These are phyloP conservation scores for Phytophthora kernoviae DNA, from an alignment of 352 stramenopile species.

Conservation along the genomic window DNA sequence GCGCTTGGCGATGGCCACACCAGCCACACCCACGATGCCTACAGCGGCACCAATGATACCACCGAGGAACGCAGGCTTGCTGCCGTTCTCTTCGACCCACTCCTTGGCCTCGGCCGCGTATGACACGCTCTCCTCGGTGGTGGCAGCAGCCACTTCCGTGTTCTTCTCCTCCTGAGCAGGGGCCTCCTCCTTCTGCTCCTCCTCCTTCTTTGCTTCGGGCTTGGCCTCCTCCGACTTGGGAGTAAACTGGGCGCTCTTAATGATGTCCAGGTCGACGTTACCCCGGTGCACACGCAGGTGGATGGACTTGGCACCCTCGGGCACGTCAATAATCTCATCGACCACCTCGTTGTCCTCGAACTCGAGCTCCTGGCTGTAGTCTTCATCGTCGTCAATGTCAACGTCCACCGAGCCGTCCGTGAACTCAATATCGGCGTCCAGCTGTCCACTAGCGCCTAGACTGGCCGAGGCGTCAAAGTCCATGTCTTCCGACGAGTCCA, in stretches of 20 bases:
- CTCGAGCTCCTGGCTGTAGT: constrained; percentile 57
- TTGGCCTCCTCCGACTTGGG: constrained; percentile 20
- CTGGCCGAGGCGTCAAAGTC: constrained; percentile 35
- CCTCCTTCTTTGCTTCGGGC: constrained; percentile 14
- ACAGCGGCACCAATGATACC: constrained; percentile 51
- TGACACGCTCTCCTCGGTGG: constrained; percentile 39
- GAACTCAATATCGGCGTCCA: constrained; percentile 43
- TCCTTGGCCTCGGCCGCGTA: constrained; percentile 43
- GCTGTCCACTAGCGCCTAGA: constrained; percentile 29
- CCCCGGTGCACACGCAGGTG: constrained; percentile 53
- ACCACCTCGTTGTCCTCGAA: constrained; percentile 41
- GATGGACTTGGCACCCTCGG: constrained; percentile 46
- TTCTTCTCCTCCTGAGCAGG: constrained; percentile 18
- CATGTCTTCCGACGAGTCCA: constrained; percentile 21
- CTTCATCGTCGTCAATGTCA: constrained; percentile 50
- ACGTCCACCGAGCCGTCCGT: constrained; percentile 40
- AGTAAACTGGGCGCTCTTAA: constrained; percentile 35
- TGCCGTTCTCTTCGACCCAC: constrained; percentile 46
- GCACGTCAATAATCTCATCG: constrained; percentile 57
- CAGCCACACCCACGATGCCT: constrained; percentile 48
- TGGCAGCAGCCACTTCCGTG: constrained; percentile 10
- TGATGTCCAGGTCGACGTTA: constrained; percentile 59
- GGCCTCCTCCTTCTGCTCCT: constrained; percentile 26
- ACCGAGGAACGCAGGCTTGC: constrained; percentile 42
- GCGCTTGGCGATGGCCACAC: constrained; percentile 48